phyloP scores from a whole-genome alignment of 495 filamentous ascomycete species.

The Poronia punctata region DNA sequence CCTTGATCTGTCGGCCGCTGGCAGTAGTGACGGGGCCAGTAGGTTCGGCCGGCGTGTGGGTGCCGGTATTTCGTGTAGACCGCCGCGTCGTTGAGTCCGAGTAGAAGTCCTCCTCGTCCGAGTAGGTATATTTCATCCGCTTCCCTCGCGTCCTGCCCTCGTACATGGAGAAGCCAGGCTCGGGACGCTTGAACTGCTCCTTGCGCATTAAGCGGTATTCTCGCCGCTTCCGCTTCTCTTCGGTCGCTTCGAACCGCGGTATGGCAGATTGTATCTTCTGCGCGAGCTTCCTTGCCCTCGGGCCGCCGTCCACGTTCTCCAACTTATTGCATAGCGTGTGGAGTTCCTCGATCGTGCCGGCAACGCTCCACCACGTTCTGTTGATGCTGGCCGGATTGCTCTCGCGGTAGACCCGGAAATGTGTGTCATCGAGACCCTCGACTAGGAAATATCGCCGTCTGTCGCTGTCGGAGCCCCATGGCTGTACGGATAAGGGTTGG shows the following conservation, averaged over 20 bases:
- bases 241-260: constrained; percentile 88
- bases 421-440: constrained; percentile 89
- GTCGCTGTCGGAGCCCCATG: constrained; percentile 86
- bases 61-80: constrained; percentile 67
- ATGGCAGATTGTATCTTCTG: constrained; percentile 73
- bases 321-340: constrained; percentile 66
- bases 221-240: constrained; percentile 90
- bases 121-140: constrained; percentile 91
- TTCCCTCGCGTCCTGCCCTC: constrained; percentile 95
- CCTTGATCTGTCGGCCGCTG: constrained; percentile 80
- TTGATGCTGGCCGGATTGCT: constrained; percentile 73
- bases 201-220: constrained; percentile 86
- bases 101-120: constrained; percentile 72
- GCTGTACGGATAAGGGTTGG: constrained; percentile 85
- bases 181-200: constrained; percentile 79
- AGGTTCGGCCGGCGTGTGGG: constrained; percentile 62
- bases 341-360: constrained; percentile 84
- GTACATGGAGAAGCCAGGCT: constrained; percentile 85
- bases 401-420: constrained; percentile 91
- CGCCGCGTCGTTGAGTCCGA: constrained; percentile 64
- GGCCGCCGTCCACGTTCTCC: constrained; percentile 64
- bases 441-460: constrained; percentile 91
- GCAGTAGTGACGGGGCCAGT: constrained; percentile 77
- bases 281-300: constrained; percentile 67
- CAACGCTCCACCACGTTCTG: constrained; percentile 85